These are phyloP conservation scores for Paracoccidioides lutzii DNA, from an alignment of 2,329 filamentous ascomycete species.

Conservation along the genomic window DNA sequence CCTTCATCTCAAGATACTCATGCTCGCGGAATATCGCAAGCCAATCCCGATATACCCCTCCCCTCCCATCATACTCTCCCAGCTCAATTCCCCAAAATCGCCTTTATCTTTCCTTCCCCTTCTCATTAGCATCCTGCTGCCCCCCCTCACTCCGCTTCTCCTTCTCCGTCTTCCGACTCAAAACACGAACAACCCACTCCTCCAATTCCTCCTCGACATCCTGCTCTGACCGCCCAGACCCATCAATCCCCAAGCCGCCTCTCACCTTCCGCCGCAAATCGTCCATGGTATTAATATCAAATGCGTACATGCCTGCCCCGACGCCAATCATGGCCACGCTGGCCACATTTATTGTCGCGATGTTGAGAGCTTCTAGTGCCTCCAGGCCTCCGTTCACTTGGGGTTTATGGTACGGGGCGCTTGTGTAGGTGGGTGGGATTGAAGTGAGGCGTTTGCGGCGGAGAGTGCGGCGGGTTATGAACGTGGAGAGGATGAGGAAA, in stretches of 20 bases:
- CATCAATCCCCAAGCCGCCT: slow-evolving; percentile 46
- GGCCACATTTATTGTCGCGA: slow-evolving; percentile 76
- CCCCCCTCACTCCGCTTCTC: slow-evolving; percentile 25
- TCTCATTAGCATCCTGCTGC: slow-evolving; percentile 11
- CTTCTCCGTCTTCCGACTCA: slow-evolving; percentile 37
- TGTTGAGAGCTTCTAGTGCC: slow-evolving; percentile 67
- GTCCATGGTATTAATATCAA: slow-evolving; percentile 59
- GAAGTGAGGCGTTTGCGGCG: slow-evolving; percentile 47
- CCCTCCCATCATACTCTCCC: no score
- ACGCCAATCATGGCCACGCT: slow-evolving; percentile 61
- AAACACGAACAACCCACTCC: slow-evolving; percentile 38
- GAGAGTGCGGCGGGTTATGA: slow-evolving; percentile 60
- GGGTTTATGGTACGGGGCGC: slow-evolving; percentile 32
- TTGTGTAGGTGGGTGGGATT: slow-evolving; percentile 57
- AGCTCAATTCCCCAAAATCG: neutral
- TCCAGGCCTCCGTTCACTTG: slow-evolving; percentile 53
- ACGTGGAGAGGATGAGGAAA: slow-evolving; percentile 60
- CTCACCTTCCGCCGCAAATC: slow-evolving; percentile 52
- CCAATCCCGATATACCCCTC: no score
- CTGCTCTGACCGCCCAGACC: slow-evolving; percentile 37
- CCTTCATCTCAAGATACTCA: no score
- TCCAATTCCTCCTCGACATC: slow-evolving; percentile 42
- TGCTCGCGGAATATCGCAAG: no score
- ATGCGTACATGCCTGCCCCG: slow-evolving; percentile 61
- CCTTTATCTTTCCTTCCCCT: slow-evolving; percentile 10